Conservation (phyloP, 768 basidiomycete species). For the Sporobolomyces phaffii region DNA sequence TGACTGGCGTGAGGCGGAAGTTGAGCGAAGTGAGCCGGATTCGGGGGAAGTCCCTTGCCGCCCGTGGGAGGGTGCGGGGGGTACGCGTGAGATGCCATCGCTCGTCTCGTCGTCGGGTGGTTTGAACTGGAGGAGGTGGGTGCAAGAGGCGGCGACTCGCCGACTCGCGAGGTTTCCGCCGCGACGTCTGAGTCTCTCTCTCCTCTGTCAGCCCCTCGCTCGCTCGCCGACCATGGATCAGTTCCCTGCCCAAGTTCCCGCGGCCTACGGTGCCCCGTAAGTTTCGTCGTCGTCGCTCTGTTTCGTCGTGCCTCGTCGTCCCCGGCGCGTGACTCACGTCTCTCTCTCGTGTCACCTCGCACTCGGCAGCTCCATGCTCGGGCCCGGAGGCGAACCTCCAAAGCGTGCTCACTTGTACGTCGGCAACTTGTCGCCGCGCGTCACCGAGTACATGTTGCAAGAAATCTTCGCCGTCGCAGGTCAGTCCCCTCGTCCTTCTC, state of each 20-base stretch:
- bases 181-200: not conserved
- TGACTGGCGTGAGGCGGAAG: not conserved
- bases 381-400: slow-evolving; percentile 20
- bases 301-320: not conserved
- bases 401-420: slow-evolving; percentile 89
- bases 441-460: slow-evolving; percentile 98
- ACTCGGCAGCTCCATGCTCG: slow-evolving; percentile 23
- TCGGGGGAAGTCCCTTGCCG: slow-evolving; percentile 29
- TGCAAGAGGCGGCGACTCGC: not conserved
- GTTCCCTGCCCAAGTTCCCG: slow-evolving; percentile 16
- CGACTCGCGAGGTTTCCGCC: not conserved
- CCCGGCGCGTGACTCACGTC: not conserved
- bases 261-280: slow-evolving; percentile 10
- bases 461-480: slow-evolving; percentile 55
- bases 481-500: not conserved
- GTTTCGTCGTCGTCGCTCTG: not conserved
- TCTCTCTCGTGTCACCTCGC: not conserved
- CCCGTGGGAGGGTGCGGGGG: slow-evolving; percentile 7
- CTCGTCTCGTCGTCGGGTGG: not conserved
- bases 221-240: slow-evolving; percentile 20
- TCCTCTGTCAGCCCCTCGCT: not conserved
- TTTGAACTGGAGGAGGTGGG: not conserved
- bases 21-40: not conserved
- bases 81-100: not conserved
- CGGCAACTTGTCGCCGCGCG: slow-evolving; percentile 92